Conservation (phyloP, 441 rosid genomes). For the Arabidopsis hybrid region DNA sequence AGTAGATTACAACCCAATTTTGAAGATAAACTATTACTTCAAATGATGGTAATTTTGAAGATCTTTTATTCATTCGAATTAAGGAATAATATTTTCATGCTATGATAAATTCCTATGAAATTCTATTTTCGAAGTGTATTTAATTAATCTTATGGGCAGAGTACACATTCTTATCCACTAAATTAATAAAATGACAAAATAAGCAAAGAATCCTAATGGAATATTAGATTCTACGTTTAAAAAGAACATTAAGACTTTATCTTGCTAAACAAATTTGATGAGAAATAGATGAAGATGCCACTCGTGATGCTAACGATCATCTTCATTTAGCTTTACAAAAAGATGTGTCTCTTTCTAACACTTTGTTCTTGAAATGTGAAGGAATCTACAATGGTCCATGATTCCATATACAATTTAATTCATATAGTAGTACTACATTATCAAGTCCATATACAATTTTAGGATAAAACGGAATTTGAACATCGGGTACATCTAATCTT, state of each 20-base stretch:
- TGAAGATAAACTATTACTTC: no score
- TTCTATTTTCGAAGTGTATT: no score
- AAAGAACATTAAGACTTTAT: slow-evolving; percentile 25
- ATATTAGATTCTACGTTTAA: slow-evolving; percentile 15
- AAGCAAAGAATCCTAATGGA: slow-evolving; percentile 9
- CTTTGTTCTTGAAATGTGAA: slow-evolving; percentile 35
- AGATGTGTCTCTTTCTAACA: slow-evolving; percentile 30
- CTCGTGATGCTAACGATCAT: slow-evolving; percentile 45
- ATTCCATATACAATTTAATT: background rate
- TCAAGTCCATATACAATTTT: background rate
- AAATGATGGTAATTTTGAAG: no score
- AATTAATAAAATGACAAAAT: background rate
- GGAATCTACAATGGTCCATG: slow-evolving; percentile 43
- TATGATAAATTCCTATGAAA: no score
- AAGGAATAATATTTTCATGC: no score
- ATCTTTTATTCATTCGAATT: no score
- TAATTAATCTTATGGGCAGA: no score
- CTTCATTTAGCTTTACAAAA: slow-evolving; percentile 35
- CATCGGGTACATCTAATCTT: slow-evolving; percentile 8
- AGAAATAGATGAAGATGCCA: slow-evolving; percentile 36
- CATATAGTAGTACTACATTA: background rate
- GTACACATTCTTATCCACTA: slow-evolving; percentile 18
- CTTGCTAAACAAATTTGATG: background rate
- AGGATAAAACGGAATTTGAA: slow-evolving; percentile 30
- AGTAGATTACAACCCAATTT: no score